Evolutionary conservation across 257 asterid species (phyloP), one percentile per base, ranked within the genome.

Genomic region (Plantago major): DNA sequence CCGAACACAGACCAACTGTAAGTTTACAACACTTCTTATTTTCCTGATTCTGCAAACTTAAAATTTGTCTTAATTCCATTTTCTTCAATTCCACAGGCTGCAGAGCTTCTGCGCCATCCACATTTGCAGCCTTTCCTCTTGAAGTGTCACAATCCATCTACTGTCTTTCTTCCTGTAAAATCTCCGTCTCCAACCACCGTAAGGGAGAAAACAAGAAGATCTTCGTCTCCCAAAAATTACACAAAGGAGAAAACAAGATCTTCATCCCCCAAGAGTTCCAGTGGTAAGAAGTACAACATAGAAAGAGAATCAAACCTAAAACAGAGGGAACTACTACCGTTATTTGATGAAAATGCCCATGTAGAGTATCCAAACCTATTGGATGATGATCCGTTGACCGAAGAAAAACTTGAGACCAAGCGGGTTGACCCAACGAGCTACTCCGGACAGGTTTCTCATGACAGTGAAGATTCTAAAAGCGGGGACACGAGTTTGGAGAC

Each of bases 1-100:
- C 98, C 0, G 97, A 87, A 63, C 95, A 89, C 68, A 72, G 97
- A 76, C 95, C 97, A 46, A 87, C 94, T 16, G 97, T 92, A 68
- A 74, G 84, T 76, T 60, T 68, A 26, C 50, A 1, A 3, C 26
- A 12, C 40, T 58, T 19, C 14, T n/a, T 3, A 37, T n/a, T 28
- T 51, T 44, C 18, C 44, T 42, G n/a, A 9, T 12, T 3, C 16
- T 26, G 46, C 22, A 5, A 67, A 58, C 15, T 28, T 5, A 0
- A 43, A 28, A 13, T 56, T 46, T 12, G 13, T 40, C 51, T 44
- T 73, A 49, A 75, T 63, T 47, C 19, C 10, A 14, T 6, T 9
- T 60, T 33, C 55, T 44, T 59, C 43, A 42, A 19, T 50, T 11
- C 47, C 49, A 30, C 57, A 92, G 97, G 89, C 97, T 66, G 97